Conservation (phyloP, 257 asterid genomes). For the Craterostigma plantagineum region DNA sequence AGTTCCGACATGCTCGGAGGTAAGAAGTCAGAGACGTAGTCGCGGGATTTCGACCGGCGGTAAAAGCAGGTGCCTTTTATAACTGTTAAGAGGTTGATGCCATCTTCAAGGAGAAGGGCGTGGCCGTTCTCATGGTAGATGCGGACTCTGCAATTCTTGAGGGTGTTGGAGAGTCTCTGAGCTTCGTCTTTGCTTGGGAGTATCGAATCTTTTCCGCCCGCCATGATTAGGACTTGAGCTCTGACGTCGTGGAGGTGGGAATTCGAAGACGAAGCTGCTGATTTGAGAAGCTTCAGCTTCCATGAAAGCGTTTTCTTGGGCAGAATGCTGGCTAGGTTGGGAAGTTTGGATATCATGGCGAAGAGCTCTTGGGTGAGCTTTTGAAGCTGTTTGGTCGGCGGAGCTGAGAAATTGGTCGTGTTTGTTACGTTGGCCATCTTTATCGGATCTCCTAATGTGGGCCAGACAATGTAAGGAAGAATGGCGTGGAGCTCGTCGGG, state of each 20-base stretch:
- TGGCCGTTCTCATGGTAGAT: conserved; percentile 20
- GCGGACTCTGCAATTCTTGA: conserved; percentile 18
- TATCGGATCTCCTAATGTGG: conserved; percentile 20
- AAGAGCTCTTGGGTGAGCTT: conserved; percentile 13
- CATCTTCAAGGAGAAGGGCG: conserved; percentile 36
- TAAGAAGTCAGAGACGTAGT: conserved; percentile 28
- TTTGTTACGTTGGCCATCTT: conserved; percentile 21
- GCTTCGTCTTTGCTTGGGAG: conserved; percentile 34
- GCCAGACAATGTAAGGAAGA: conserved; percentile 19
- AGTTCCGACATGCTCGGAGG: conserved; percentile 69
- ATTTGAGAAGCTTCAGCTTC: conserved; percentile 27
- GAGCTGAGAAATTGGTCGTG: not conserved
- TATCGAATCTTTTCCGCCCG: conserved; percentile 28
- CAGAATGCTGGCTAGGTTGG: conserved; percentile 10
- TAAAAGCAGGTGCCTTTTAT: conserved; percentile 32
- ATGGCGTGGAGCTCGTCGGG: conserved; percentile 15
- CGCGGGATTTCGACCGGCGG: conserved; percentile 40
- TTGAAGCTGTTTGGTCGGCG: conserved; percentile 14
- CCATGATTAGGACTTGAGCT: conserved; percentile 26
- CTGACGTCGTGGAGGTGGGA: conserved; percentile 22
- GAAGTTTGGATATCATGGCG: conserved; percentile 9
- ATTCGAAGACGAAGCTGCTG: conserved; percentile 24
- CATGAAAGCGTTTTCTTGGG: conserved; percentile 19
- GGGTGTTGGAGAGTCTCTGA: conserved; percentile 13
- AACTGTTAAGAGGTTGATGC: conserved; percentile 37